A percentile compares a stretch with the other conserved stretches of the same genome.
These are phyloP conservation scores for Luvunga scandens DNA, from an alignment of 345 rosid genomes.

Conservation along the genomic window DNA sequence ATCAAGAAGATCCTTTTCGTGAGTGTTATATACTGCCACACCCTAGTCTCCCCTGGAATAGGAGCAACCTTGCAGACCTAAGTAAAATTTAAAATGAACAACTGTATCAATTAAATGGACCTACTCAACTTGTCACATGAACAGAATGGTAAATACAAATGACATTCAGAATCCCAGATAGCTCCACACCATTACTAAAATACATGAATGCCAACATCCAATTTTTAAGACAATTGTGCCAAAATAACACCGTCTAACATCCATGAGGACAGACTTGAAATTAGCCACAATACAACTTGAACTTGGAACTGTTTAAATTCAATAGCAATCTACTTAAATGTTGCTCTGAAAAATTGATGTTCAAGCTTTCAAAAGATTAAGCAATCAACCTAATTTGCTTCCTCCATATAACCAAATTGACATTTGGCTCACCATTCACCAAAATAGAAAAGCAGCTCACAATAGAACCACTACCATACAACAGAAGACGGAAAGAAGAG, in stretches of 20 bases:
- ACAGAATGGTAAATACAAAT: background rate
- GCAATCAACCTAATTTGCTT: background rate
- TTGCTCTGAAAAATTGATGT: background rate
- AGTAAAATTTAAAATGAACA: background rate
- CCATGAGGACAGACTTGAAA: background rate
- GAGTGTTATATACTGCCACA: constrained; percentile 93
- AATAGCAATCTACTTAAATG: background rate
- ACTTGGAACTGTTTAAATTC: background rate
- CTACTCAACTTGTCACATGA: background rate
- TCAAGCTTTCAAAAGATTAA: background rate
- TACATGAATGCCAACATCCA: background rate
- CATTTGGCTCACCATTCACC: background rate
- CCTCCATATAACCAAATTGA: background rate
- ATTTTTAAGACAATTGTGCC: background rate
- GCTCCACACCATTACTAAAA: background rate
- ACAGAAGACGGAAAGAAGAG: background rate
- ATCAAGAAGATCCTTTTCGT: constrained; percentile 94
- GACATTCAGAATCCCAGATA: background rate
- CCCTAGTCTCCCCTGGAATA: constrained; percentile 97
- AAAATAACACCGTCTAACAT: background rate
- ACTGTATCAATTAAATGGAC: background rate
- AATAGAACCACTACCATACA: background rate
- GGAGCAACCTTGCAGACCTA: constrained; percentile 99
- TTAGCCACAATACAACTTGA: background rate
- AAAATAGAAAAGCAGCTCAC: background rate